Evolutionary conservation across 345 rosid genomes (phyloP), one percentile per base, ranked within the genome.

Genomic region (Raphanus sativus): DNA sequence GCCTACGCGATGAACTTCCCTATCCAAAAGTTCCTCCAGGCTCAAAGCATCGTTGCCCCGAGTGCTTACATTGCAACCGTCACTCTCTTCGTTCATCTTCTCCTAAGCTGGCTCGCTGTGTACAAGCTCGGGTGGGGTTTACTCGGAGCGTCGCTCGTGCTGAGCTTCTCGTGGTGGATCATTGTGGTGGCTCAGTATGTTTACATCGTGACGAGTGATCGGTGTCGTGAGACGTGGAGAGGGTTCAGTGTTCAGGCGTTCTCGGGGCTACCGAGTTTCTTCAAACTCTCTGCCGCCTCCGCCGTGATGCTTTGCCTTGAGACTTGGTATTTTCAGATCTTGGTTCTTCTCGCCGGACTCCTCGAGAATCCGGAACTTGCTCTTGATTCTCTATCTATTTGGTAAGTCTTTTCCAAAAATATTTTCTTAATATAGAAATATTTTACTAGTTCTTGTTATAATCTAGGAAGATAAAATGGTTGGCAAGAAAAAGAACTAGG

Each of bases 301-400:
- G 89, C 89, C 6, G 86, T 87, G 62, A 87, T 87, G 91, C 77
- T 86, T 62, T 86, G 86, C 75, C 82, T 87, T 24, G 91, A 87
- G 82, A 62, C 83, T 28, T 83, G 91, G 91, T 86, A 87, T 54
- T 83, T 77, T 62, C 87, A 87, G 78, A 65, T 86, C 13, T 77
- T 86, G 1, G 91, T 87, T 33, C 77, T 87, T 6, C 68, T 86
- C 8, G 84, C 91, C 28, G 89, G 91, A 1, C 76, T 87, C 61
- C 84, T 87, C 2, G 82, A 84, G 17, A 76, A 87, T 9, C 87
- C 88, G 11, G 83, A 87, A 34, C 60, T 87, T 79, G 85, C 89
- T 61, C 81, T 87, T 1, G 80, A 77, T 11, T 69, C 80, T 5
- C 80, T 77, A 33, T 69, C 80, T 5, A 77, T 77, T 33, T 77